A percentile compares a stretch with the other conserved stretches of the same genome.
Conservation (phyloP, 768 basidiomycete genomes). For the Amyloporia xantha region DNA sequence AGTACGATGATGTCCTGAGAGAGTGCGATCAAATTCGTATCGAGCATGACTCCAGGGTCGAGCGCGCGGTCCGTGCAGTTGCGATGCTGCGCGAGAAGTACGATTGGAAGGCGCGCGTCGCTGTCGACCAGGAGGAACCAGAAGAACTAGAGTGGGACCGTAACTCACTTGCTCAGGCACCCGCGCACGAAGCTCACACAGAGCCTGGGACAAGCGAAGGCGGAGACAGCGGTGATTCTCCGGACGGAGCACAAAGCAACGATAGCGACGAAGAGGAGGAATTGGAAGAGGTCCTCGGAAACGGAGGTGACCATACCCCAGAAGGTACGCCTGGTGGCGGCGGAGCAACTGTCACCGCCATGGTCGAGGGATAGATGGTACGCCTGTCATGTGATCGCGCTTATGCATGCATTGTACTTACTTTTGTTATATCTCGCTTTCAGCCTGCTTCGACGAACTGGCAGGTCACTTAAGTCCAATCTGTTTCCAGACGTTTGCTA, state of each 20-base stretch:
- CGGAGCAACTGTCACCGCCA: conserved; percentile 17
- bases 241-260: conserved; percentile 19
- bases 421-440: background rate
- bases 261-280: conserved; percentile 28
- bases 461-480: too few relatives aligned
- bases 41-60: conserved; percentile 71
- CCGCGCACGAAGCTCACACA: conserved; percentile 10
- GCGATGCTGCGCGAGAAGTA: conserved; percentile 72
- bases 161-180: conserved; percentile 25
- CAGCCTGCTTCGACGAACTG: too few relatives aligned
- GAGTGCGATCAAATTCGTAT: conserved; percentile 62
- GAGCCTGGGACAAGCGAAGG: conserved; percentile 21
- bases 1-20: conserved; percentile 52
- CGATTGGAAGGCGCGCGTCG: conserved; percentile 78
- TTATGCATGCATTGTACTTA: background rate
- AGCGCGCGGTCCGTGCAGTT: conserved; percentile 75
- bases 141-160: conserved; percentile 74
- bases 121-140: conserved; percentile 72
- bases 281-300: conserved; percentile 24
- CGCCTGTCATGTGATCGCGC: background rate
- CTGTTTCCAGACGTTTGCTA: too few relatives aligned
- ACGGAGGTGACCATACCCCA: conserved; percentile 19
- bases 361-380: background rate
- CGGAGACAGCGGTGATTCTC: conserved; percentile 23
- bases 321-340: conserved; percentile 32